Base-by-base conservation (phyloP, 2,329 filamentous ascomycete species). In the Colletotrichum sp. region DNA sequence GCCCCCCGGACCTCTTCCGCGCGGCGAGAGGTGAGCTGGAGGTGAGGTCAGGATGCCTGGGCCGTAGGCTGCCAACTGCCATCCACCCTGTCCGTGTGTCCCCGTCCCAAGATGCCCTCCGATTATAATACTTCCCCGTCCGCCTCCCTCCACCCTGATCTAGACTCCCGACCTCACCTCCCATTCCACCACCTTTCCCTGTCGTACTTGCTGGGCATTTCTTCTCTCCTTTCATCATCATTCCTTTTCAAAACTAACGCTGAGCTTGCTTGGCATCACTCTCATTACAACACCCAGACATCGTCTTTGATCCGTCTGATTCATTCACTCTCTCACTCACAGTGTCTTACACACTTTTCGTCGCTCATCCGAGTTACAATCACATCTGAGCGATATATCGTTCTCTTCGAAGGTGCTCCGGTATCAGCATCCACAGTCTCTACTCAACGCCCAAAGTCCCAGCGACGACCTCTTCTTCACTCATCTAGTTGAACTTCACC, bases 221-320 rank as follows among this genome's bases (percentile, higher is more conserved):
- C 72, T 72, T 75, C 73, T 73, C 73, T 77, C 69, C 56, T 73
- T 75, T 63, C 38, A 32, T 24, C 18, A 76, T 61, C 70, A 59
- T 55, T 67, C 68, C 67, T 76, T 76, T 77, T 74, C 65, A 64
- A 64, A n/a, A 66, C 38, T 16, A 52, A 69, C 61, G 76, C 74
- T 74, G 70, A 76, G 76, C 76, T 78, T 81, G 83, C 82, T 83
- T 81, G 81, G 81, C 82, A 84, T 80, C 78, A 84, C 82, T 81
- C 77, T 83, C 82, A 73, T 83, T 83, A 79, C 78, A 70, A 77
- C 73, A 34, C 38, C 58, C 78, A 78, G 77, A 79, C 80, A 76
- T 74, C 78, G 56, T 77, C 77, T 76, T 64, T 61, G 74, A 76
- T 76, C 78, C 81, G 78, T 80, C 81, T 81, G 77, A 78, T 81